phyloP scores from a whole-genome alignment of 1,284 basidiomycete species.

The Neonothopanus nambi region DNA sequence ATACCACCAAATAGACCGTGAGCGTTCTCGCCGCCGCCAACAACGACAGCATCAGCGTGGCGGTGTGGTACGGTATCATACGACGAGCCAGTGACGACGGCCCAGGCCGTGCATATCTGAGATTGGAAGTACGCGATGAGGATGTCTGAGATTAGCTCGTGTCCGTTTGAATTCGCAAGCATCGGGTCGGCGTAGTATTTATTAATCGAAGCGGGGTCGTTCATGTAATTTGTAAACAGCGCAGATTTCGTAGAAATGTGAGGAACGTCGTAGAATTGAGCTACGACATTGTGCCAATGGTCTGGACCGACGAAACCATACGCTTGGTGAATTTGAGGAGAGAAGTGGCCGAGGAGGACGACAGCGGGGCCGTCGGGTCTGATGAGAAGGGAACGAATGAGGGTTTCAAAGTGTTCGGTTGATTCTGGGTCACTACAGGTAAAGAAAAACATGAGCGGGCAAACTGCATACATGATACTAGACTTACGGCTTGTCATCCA shows the following conservation, averaged over 20 bases:
- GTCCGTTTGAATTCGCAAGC: slow-evolving; percentile 79
- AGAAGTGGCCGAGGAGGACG: slow-evolving; percentile 89
- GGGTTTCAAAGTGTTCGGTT: slow-evolving; percentile 85
- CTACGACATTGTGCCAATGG: slow-evolving; percentile 83
- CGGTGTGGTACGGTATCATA: slow-evolving; percentile 58
- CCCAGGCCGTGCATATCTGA: slow-evolving; percentile 87
- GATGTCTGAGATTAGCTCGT: slow-evolving; percentile 83
- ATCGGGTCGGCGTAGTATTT: slow-evolving; percentile 82
- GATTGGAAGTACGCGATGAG: slow-evolving; percentile 85
- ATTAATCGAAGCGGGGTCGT: slow-evolving; percentile 66
- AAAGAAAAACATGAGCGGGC: not conserved
- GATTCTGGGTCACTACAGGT: slow-evolving; percentile 38
- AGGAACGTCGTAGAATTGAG: slow-evolving; percentile 94
- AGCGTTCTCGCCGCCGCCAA: slow-evolving; percentile 34
- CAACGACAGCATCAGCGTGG: slow-evolving; percentile 36
- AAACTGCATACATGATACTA: not conserved
- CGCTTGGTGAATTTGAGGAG: slow-evolving; percentile 75
- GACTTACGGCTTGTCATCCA: slow-evolving; percentile 81
- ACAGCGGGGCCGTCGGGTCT: slow-evolving; percentile 89
- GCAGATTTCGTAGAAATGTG: slow-evolving; percentile 85
- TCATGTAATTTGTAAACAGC: slow-evolving; percentile 81
- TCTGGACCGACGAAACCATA: slow-evolving; percentile 88
- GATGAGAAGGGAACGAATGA: slow-evolving; percentile 86
- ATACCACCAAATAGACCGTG: slow-evolving; percentile 74
- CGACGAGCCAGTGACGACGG: slow-evolving; percentile 64